Base-by-base conservation (phyloP, 2,329 filamentous ascomycete genomes). In the Apiospora koreana region DNA sequence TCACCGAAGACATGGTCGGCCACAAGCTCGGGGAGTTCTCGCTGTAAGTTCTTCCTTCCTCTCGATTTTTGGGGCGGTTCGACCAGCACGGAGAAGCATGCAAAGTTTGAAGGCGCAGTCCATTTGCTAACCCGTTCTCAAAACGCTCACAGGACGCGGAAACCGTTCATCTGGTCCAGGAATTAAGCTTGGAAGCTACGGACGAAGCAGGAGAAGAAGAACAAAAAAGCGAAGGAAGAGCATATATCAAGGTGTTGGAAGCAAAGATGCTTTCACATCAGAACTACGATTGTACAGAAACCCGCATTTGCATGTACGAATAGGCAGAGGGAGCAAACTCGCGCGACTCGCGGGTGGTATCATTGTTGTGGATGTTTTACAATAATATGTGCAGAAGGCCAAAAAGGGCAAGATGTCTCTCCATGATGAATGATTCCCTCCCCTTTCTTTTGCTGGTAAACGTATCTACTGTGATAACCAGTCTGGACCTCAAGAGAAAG, bases 1-100 rank as follows among this genome's bases (percentile, higher is more conserved):
- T 98, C 73, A 97, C 94, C 21, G 95, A 97, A 80, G 93, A 97
- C 78, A 98, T 98, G 95, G 95, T 98, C 67, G 95, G 95, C 69
- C 93, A 96, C 82, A 98, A 97, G 84, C 86, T 98, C 75, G 95
- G 95, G 76, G 95, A 98, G 83, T 98, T 97, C 81, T 91, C 94
- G 73, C 86, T 89, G 94, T 97, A 88, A 78, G 94, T 89, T 58
- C 38, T 43, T n/a, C 42, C 18, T 65, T 54, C n/a, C n/a, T n/a
- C n/a, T n/a, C n/a, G n/a, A 6, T 50, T 45, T 58, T 8, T 58
- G 8, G 8, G 18, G 6, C 35, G 18, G 16, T 65, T 42, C 28
- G 8, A 9, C 3, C 9, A 62, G 21, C 14, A 6, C n/a, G 8
- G 65, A 28, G 9, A 2, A 23, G n/a, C n/a, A n/a, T n/a, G n/a